Base-by-base conservation (phyloP, 2,329 filamentous ascomycete genomes). In the Colletotrichum lentis region DNA sequence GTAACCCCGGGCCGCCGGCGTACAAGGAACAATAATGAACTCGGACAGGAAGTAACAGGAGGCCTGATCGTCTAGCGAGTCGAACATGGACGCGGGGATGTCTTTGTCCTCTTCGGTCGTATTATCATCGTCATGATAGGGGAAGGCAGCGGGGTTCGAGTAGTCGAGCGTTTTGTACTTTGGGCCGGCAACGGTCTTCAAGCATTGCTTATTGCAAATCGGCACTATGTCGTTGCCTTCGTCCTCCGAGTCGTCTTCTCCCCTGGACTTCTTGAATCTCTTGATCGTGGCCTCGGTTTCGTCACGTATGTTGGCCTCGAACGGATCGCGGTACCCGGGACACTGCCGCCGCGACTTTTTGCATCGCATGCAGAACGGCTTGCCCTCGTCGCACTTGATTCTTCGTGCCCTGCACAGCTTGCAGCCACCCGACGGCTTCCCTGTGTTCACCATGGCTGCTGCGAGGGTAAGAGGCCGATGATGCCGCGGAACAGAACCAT, bases 381-480 rank as follows among this genome's bases (percentile, higher is more conserved):
- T 73, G 46, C 59, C 71, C 60, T 74, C 72, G 22, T 74, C 73
- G 46, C 73, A 74, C 54, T 73, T 73, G 52, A 74, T 73, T 24
- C 73, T 68, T 37, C 73, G 62, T 20, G 68, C 62, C 22, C 71
- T 69, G 60, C 73, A 74, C 37, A 73, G 60, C 56, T 74, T 73
- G 67, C 73, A 74, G 37, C 72, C 73, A 22, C 69, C 67, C 47
- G 72, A 73, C 39, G 72, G 73, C 52, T 74, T 73, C 50, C 72
- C 72, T 6, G 73, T 74, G 63, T 73, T 74, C 22, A 74, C 73
- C 73, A 74, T 74, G 50, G 3, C 65, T 53, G 43, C 20, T 18
- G 20, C 27, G 31, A 31, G 37, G 12, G 20, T 39, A 18, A 20
- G 18, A 2, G 35, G 14, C 6, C n/a, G 43, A 27, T 43, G 39